Evolutionary conservation across 2,329 filamentous ascomycete species (phyloP), one percentile per base, ranked within the genome.

Genomic region (Cladosporium sp.): DNA sequence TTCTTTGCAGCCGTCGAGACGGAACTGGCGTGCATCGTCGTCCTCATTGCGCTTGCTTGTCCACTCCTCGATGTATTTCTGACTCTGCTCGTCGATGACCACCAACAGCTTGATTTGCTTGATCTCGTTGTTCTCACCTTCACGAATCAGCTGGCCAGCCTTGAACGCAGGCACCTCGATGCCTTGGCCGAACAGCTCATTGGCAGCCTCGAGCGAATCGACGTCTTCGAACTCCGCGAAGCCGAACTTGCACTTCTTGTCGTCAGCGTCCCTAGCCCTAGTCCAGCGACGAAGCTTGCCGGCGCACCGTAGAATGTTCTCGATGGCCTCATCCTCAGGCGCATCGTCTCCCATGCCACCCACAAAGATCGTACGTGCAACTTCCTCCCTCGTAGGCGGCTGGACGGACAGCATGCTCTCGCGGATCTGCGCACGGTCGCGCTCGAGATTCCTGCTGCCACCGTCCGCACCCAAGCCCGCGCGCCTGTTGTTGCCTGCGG

Each of bases 141-240:
- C 80, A 34, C 78, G 75, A 24, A 72, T 66, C 63, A 81, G 74
- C 12, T 72, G 74, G 68, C 78, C 72, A 72, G 80, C 81, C 28
- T 78, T 94, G 77, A 89, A 90, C 49, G 88, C 83, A 34, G 95
- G 95, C 59, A 98, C 87, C 75, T 92, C 85, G 69, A 97, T 84
- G 73, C 94, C 90, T 73, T 95, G 90, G 76, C 88, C 88, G 72
- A 97, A 86, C 65, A 97, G 87, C 77, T 96, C 92, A 65, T 93
- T 88, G 52, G 94, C 95, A 54, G 90, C 90, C 77, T 90, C 88
- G 71, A 99, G 84, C 70, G 93, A 94, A 78, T 97, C 92, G 28
- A 90, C 88, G 77, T 98, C 93, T 69, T 97, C 94, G 78, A 91
- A 99, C 79, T 97, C 91, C 67, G 94, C 95, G 80, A 99, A 98